These are phyloP conservation scores for Paxillus ammoniavirescens DNA, from an alignment of 768 basidiomycete species.

Conservation along the genomic window DNA sequence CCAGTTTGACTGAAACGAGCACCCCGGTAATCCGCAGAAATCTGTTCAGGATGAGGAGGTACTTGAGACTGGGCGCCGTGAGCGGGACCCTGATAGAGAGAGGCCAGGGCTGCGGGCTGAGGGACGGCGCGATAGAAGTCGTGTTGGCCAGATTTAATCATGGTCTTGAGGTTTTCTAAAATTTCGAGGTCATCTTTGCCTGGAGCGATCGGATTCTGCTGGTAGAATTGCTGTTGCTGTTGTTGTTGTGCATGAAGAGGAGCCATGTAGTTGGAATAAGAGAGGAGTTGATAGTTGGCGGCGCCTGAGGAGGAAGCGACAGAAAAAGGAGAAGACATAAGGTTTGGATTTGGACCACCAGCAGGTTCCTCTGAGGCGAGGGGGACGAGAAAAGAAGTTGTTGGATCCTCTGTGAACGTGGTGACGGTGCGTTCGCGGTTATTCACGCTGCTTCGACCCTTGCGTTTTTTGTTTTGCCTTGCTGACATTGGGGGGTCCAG, in stretches of 20 bases:
- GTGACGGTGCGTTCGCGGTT: conserved; percentile 68
- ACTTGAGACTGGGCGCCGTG: conserved; percentile 25
- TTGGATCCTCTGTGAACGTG: conserved; percentile 60
- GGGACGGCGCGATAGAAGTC: conserved; percentile 67
- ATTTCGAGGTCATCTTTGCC: conserved; percentile 71
- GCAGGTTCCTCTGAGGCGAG: conserved; percentile 52
- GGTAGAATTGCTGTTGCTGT: conserved; percentile 28
- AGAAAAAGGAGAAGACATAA: conserved; percentile 40
- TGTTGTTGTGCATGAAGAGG: conserved; percentile 30
- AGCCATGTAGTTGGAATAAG: conserved; percentile 34
- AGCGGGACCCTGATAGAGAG: conserved; percentile 59
- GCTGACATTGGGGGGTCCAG: conserved; percentile 44
- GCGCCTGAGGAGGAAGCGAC: conserved; percentile 34
- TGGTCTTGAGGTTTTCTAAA: conserved; percentile 70
- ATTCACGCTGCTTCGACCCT: conserved; percentile 50
- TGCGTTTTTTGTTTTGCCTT: conserved; percentile 64
- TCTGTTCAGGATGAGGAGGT: conserved; percentile 37
- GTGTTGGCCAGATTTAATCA: conserved; percentile 72
- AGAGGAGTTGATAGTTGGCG: conserved; percentile 34
- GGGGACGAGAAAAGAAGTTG: conserved; percentile 51
- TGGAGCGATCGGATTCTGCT: conserved; percentile 37
- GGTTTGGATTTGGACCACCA: conserved; percentile 15
- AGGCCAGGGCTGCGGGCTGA: conserved; percentile 61
- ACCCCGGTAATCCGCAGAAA: conserved; percentile 18
- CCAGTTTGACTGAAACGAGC: conserved; percentile 7